A percentile compares a stretch with the other conserved stretches of the same genome.
Conservation (phyloP, 352 stramenopile genomes). For the Phytophthora meadii region DNA sequence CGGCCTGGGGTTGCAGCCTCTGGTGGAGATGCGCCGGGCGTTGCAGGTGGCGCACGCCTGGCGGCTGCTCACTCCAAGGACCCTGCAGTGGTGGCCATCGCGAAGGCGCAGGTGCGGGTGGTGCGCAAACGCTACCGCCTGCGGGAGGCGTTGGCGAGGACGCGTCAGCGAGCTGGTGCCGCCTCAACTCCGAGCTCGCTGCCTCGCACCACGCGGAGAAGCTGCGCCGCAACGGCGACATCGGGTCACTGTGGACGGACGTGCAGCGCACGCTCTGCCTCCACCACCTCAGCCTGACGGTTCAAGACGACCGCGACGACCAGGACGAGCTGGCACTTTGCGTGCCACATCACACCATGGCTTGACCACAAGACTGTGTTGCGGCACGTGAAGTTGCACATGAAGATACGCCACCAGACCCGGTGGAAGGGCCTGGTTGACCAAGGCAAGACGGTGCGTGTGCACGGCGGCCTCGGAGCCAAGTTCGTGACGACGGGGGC, state of each 20-base stretch:
- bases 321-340: background rate
- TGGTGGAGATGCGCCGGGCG: slow-evolving; percentile 17
- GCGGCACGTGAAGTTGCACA: slow-evolving; percentile 12
- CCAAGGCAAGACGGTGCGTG: slow-evolving; percentile 1
- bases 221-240: background rate
- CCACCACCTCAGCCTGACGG: background rate
- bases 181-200: slow-evolving; percentile 10
- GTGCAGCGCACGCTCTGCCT: slow-evolving; percentile 3
- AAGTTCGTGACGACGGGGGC: no score
- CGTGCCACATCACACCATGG: background rate
- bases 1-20: slow-evolving; percentile 12
- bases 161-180: background rate
- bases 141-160: slow-evolving; percentile 13
- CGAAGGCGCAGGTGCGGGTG: slow-evolving; percentile 11
- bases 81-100: background rate
- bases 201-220: background rate
- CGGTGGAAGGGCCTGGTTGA: background rate
- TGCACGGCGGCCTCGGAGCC: no score
- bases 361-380: slow-evolving; percentile 9
- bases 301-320: background rate
- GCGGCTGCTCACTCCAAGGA: slow-evolving; percentile 25
- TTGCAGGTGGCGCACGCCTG: slow-evolving; percentile 23
- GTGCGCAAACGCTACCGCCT: slow-evolving; percentile 17
- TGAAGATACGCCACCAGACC: slow-evolving; percentile 8
- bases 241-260: slow-evolving; percentile 19